phyloP scores from a whole-genome alignment of 495 filamentous ascomycete species.

The Jackrogersella multiformis region DNA sequence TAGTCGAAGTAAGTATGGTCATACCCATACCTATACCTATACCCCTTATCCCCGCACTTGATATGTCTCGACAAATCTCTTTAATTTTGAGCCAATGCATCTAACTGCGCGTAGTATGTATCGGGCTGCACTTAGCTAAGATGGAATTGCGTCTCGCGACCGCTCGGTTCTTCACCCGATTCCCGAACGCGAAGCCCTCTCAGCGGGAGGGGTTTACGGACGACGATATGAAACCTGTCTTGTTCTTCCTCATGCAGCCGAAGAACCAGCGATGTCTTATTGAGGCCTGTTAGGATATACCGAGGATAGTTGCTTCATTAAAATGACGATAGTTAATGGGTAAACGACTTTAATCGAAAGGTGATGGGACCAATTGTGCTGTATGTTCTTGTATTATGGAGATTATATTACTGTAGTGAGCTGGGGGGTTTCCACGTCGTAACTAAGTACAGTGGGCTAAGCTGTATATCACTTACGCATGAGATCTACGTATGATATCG shows the following conservation, averaged over 20 bases:
- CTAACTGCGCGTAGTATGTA: constrained; percentile 52
- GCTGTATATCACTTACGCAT: too few species aligned
- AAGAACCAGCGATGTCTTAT: constrained; percentile 58
- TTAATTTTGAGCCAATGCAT: neutral
- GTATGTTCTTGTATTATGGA: neutral
- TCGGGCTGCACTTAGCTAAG: constrained; percentile 47
- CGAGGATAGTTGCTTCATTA: too few species aligned
- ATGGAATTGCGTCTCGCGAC: constrained; percentile 47
- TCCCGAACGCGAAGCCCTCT: constrained; percentile 45
- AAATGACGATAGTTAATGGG: too few species aligned
- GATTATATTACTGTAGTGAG: too few species aligned
- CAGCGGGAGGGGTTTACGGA: constrained; percentile 53
- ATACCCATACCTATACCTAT: neutral
- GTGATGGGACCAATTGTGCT: too few species aligned
- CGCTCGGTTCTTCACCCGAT: constrained; percentile 45
- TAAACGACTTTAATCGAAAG: too few species aligned
- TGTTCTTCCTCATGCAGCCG: constrained; percentile 57
- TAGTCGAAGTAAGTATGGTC: constrained; percentile 39
- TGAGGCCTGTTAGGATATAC: constrained; percentile 34
- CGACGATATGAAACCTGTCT: constrained; percentile 54
- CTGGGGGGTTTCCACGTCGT: too few species aligned
- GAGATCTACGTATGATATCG: too few species aligned
- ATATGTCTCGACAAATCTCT: neutral
- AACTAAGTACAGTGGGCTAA: too few species aligned
- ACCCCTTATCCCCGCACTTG: constrained; percentile 14